Percentiles rank a stretch among this genome's conserved stretches.
Conservation (phyloP, 2,329 filamentous ascomycete genomes). For the Monilinia aucupariae region DNA sequence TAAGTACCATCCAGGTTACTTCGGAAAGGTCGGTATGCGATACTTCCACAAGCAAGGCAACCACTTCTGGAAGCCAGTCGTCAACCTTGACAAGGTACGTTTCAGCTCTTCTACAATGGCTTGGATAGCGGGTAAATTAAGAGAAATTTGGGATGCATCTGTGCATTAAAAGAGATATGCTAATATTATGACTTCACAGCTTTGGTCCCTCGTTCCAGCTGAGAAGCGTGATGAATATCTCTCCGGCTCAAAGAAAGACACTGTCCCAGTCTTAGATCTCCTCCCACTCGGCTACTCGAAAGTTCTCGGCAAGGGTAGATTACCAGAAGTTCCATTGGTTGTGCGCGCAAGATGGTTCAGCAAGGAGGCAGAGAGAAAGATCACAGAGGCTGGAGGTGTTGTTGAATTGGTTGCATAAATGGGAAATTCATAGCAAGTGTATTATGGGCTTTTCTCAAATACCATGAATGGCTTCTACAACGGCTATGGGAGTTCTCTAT, state of each 20-base stretch:
- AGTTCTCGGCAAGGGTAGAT: slow-evolving; percentile 95
- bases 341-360: slow-evolving; percentile 94
- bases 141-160: neutral
- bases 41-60: slow-evolving; percentile 95
- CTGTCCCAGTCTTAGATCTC: slow-evolving; percentile 95
- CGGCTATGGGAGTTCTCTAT: slow-evolving; percentile 20
- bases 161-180: slow-evolving; percentile 3
- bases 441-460: slow-evolving; percentile 19
- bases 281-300: slow-evolving; percentile 97
- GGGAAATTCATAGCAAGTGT: slow-evolving; percentile 21
- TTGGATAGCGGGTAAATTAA: neutral
- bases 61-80: slow-evolving; percentile 96
- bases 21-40: slow-evolving; percentile 93
- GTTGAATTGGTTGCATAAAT: slow-evolving; percentile 87
- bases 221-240: slow-evolving; percentile 95
- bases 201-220: slow-evolving; percentile 89
- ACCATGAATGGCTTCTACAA: slow-evolving; percentile 17
- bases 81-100: slow-evolving; percentile 97
- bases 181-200: slow-evolving; percentile 44
- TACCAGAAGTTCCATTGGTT: slow-evolving; percentile 88
- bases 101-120: neutral
- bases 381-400: slow-evolving; percentile 94
- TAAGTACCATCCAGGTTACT: slow-evolving; percentile 98
- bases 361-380: slow-evolving; percentile 97
- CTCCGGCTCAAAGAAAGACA: slow-evolving; percentile 72